Conservation (phyloP, 805 yeast genomes). For the Komagataella phaffii region DNA sequence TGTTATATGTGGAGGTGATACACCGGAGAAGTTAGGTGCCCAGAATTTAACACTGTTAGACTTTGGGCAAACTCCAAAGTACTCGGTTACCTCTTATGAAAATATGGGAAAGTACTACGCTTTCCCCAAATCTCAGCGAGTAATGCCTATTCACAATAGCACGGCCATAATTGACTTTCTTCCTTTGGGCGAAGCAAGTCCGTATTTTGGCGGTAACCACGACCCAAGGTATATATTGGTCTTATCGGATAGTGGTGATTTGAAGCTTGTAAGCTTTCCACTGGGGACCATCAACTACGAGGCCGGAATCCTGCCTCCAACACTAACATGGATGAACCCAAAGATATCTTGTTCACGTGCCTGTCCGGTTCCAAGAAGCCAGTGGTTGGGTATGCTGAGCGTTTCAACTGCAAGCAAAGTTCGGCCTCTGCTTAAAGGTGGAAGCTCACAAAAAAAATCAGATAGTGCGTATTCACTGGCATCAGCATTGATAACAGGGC, state of each 20-base stretch:
- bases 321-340: slow-evolving; percentile 69
- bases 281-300: slow-evolving; percentile 35
- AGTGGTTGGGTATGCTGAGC: slow-evolving; percentile 72
- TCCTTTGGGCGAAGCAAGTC: slow-evolving; percentile 48
- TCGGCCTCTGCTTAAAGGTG: slow-evolving; percentile 55
- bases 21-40: slow-evolving; percentile 25
- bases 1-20: slow-evolving; percentile 57
- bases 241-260: slow-evolving; percentile 46
- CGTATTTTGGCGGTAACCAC: slow-evolving; percentile 71
- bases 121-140: slow-evolving; percentile 37
- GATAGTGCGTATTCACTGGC: slow-evolving; percentile 35
- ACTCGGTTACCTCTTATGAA: slow-evolving; percentile 70
- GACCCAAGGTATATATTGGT: slow-evolving; percentile 57
- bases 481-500: slow-evolving; percentile 69
- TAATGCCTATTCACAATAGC: slow-evolving; percentile 38
- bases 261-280: slow-evolving; percentile 49
- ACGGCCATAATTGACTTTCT: slow-evolving; percentile 31
- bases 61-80: slow-evolving; percentile 69
- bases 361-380: slow-evolving; percentile 35
- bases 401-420: slow-evolving; percentile 15
- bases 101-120: slow-evolving; percentile 72
- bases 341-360: slow-evolving; percentile 44
- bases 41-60: slow-evolving; percentile 45
- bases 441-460: slow-evolving; percentile 46
- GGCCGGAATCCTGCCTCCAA: slow-evolving; percentile 64